Conservation (phyloP, 306 rosid species). For the Inga leiocalycina region DNA sequence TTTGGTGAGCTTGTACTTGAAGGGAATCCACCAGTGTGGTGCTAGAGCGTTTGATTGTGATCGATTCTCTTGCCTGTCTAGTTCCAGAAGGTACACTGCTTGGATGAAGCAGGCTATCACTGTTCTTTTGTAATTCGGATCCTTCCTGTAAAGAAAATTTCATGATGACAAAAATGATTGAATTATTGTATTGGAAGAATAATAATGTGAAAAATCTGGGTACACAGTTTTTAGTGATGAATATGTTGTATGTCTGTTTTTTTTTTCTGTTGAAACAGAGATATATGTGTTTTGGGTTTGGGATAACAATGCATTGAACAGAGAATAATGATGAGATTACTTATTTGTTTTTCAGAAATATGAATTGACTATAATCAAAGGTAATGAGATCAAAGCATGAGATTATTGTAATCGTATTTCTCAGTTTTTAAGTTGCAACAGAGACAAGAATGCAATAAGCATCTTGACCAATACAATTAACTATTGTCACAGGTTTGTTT, state of each 20-base stretch:
- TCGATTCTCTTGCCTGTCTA: slow-evolving; percentile 86
- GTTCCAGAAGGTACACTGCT: slow-evolving; percentile 85
- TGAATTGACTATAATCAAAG: not conserved
- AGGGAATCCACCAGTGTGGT: slow-evolving; percentile 94
- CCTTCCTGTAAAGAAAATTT: slow-evolving; percentile 59
- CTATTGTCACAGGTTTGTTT: not conserved
- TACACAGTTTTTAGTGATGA: not conserved
- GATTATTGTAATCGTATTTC: not conserved
- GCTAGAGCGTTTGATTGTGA: slow-evolving; percentile 66
- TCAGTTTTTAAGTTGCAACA: not conserved
- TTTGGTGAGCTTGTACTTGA: slow-evolving; percentile 74
- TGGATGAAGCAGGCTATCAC: slow-evolving; percentile 94
- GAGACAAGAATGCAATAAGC: not conserved
- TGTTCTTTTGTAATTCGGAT: slow-evolving; percentile 78
- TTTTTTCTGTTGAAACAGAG: not conserved
- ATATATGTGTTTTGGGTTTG: not conserved
- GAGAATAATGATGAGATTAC: too few species aligned
- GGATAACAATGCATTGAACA: not conserved
- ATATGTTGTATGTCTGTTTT: not conserved
- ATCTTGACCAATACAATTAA: not conserved
- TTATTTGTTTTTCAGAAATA: not conserved
- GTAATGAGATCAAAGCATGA: not conserved
- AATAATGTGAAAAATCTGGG: not conserved
- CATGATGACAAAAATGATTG: not conserved
- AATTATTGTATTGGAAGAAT: not conserved